A percentile compares a stretch with the other conserved stretches of the same genome.
These are phyloP conservation scores for Eimeria zaria DNA, from an alignment of 169 alveolate species.

Conservation along the genomic window DNA sequence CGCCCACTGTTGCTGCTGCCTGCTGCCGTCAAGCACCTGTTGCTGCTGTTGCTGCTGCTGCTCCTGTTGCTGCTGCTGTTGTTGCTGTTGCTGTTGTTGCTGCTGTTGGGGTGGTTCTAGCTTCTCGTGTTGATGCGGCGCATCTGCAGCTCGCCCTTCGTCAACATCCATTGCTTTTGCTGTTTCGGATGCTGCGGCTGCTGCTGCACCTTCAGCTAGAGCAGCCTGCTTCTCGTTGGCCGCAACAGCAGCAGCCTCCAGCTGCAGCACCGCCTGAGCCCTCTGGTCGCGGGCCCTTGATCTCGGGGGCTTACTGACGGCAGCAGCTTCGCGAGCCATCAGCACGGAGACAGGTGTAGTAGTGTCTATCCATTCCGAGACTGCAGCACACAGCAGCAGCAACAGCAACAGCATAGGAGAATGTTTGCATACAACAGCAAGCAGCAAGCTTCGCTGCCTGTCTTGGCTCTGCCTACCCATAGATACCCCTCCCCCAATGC, in stretches of 20 bases:
- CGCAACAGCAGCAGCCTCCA: conserved; percentile 78
- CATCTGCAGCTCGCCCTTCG: neutral
- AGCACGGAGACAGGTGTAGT: conserved; percentile 71
- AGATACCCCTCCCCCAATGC: neutral
- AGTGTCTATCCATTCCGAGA: conserved; percentile 77
- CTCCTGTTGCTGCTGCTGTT: neutral
- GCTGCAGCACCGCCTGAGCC: conserved; percentile 70
- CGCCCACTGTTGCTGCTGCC: conserved; percentile 66
- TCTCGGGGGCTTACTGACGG: conserved; percentile 62
- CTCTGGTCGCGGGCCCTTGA: conserved; percentile 37
- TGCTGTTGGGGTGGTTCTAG: conserved; percentile 9
- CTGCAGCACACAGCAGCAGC: conserved; percentile 46
- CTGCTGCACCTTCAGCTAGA: conserved; percentile 31
- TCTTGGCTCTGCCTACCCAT: neutral
- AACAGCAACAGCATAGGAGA: neutral
- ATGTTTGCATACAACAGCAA: neutral
- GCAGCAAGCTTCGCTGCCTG: neutral
- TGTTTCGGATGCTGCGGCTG: conserved; percentile 38
- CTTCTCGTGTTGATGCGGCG: neutral
- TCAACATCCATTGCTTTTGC: neutral
- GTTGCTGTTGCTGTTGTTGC: neutral
- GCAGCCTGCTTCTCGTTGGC: conserved; percentile 76
- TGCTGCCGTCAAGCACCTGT: conserved; percentile 28
- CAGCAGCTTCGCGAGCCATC: conserved; percentile 77
- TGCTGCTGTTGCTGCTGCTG: conserved; percentile 52